phyloP scores from a whole-genome alignment of 768 basidiomycete genomes.

The Galerina marginata region DNA sequence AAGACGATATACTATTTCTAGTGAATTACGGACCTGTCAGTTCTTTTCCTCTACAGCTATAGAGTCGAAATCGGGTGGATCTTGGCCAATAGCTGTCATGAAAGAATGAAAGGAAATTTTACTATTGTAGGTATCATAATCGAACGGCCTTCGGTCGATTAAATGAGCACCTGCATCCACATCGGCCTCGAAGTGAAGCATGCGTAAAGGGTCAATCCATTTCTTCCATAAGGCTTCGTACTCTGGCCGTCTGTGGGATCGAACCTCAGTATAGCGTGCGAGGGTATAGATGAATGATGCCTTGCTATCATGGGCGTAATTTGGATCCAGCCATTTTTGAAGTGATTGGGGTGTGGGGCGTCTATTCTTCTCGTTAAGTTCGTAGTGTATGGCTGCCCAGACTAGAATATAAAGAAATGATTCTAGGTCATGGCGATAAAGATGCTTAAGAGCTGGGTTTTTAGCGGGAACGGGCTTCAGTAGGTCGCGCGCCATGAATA shows the following conservation, averaged over 20 bases:
- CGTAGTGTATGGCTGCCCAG: conserved; percentile 23
- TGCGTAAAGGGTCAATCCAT: conserved; percentile 21
- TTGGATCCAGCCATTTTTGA: not conserved
- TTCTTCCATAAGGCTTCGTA: not conserved
- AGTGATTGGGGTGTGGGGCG: not conserved
- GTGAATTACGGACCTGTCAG: too few relatives aligned
- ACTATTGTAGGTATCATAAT: conserved; percentile 16
- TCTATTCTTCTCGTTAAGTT: not conserved
- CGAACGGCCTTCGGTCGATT: not conserved
- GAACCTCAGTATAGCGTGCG: too few relatives aligned
- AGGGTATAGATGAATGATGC: not conserved
- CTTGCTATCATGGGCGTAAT: not conserved
- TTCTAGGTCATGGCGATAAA: conserved; percentile 30
- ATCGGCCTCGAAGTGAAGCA: not conserved
- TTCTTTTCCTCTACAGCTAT: too few relatives aligned
- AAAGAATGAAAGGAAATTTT: conserved; percentile 25
- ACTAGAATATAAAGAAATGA: conserved; percentile 28
- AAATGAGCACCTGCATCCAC: not conserved
- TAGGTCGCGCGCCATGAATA: conserved; percentile 36
- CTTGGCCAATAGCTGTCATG: conserved; percentile 18
- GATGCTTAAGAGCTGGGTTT: too few relatives aligned
- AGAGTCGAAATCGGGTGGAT: conserved; percentile 4
- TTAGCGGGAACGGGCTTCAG: conserved; percentile 1
- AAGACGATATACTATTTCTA: too few relatives aligned
- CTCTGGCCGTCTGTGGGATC: too few relatives aligned